Evolutionary conservation across 129 eudicot species (phyloP).

Genomic region (Silybum marianum): DNA sequence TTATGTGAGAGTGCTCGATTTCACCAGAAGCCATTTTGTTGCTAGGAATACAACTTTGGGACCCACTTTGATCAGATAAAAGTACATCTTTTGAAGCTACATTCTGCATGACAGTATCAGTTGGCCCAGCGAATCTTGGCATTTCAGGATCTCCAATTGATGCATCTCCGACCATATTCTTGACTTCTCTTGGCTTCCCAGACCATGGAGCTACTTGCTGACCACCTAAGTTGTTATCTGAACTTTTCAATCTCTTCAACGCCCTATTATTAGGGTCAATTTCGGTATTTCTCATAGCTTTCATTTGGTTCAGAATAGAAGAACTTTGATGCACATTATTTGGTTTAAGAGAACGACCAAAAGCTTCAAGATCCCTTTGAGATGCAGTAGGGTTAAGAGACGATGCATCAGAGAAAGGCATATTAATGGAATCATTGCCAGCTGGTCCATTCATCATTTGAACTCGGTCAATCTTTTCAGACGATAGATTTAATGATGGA

Average conservation of each 20-base stretch:
- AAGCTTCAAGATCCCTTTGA: conserved; percentile 78
- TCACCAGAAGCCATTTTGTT: conserved; percentile 33
- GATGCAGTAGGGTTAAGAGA: conserved; percentile 54
- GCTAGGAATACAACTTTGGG: conserved; percentile 35
- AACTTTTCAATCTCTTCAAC: conserved; percentile 56
- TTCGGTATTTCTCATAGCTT: conserved; percentile 48
- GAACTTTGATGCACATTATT: conserved; percentile 45
- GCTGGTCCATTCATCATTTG: conserved; percentile 41
- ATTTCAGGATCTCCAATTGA: conserved; percentile 45
- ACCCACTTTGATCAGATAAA: conserved; percentile 37
- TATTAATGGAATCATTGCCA: conserved; percentile 42
- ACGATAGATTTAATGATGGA: conserved; percentile 16
- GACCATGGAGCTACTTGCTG: conserved; percentile 30
- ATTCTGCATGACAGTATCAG: conserved; percentile 35
- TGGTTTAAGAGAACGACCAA: conserved; percentile 78
- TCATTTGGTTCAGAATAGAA: conserved; percentile 73
- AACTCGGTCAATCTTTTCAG: conserved; percentile 37
- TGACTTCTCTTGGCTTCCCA: conserved; percentile 35
- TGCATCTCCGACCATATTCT: conserved; percentile 29
- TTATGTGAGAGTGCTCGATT: conserved; percentile 48
- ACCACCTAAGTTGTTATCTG: conserved; percentile 36
- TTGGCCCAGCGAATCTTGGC: conserved; percentile 37
- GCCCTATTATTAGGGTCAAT: conserved; percentile 55
- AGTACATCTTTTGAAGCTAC: conserved; percentile 39
- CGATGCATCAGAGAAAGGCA: conserved; percentile 39